These are phyloP conservation scores for Brasilioporus rufonigricans DNA, from an alignment of 768 basidiomycete species.

Conservation along the genomic window DNA sequence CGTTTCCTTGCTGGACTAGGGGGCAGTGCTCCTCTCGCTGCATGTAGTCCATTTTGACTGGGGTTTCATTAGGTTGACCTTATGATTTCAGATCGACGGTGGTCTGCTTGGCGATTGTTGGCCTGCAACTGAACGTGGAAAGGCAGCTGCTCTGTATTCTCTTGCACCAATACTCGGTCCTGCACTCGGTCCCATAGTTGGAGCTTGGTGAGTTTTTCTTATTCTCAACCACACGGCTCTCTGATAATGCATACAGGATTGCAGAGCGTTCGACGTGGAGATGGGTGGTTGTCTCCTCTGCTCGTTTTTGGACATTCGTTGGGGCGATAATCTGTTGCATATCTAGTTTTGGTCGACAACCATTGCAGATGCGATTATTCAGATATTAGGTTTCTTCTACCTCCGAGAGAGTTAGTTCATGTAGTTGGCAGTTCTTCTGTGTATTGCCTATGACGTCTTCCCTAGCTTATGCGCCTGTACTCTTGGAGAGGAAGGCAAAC, in stretches of 20 bases:
- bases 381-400: slow-evolving; percentile 52
- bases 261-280: too few relatives aligned
- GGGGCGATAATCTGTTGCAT: slow-evolving; percentile 45
- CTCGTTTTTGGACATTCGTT: too few relatives aligned
- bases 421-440: too few relatives aligned
- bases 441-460: slow-evolving; percentile 13
- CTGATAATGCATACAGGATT: slow-evolving; percentile 36
- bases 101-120: slow-evolving; percentile 66
- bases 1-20: too few relatives aligned
- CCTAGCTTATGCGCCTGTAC: slow-evolving; percentile 29
- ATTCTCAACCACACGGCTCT: neutral
- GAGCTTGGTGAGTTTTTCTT: slow-evolving; percentile 46
- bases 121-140: slow-evolving; percentile 58
- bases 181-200: slow-evolving; percentile 61
- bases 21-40: slow-evolving; percentile 67
- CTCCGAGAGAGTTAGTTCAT: slow-evolving; percentile 59
- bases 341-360: slow-evolving; percentile 64
- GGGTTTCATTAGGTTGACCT: neutral
- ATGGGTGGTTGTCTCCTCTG: too few relatives aligned
- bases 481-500: too few relatives aligned
- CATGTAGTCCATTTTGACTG: slow-evolving; percentile 10
- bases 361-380: slow-evolving; percentile 53
- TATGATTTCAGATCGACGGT: slow-evolving; percentile 52
- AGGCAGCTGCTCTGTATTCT: slow-evolving; percentile 64
- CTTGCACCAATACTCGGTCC: too few relatives aligned